phyloP scores from a whole-genome alignment of 192 early-diverging fungal species.

The Podila horticola region DNA sequence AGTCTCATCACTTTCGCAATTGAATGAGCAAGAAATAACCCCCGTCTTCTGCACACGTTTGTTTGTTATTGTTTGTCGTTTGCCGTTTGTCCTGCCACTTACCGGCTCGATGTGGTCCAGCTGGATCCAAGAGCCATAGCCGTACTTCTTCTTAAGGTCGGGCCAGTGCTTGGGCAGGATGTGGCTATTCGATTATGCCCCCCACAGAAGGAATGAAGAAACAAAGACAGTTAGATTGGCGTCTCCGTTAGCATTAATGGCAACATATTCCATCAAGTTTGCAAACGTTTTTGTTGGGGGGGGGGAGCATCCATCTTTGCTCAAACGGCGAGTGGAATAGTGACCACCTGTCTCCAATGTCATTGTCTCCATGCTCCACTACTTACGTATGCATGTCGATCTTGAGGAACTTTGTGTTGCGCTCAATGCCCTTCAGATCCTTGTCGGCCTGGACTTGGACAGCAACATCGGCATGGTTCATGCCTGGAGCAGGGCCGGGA shows the following conservation, averaged over 20 bases:
- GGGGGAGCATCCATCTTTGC: background rate
- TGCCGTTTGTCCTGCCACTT: background rate
- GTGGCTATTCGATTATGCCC: conserved; percentile 56
- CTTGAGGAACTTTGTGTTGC: conserved; percentile 56
- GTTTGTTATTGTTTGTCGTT: no score
- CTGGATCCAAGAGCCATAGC: conserved; percentile 62
- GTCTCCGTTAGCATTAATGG: no score
- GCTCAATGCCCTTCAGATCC: conserved; percentile 33
- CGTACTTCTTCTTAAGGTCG: conserved; percentile 69
- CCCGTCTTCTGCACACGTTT: no score
- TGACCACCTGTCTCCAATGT: background rate
- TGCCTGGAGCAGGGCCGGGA: conserved; percentile 25
- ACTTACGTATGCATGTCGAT: conserved; percentile 62
- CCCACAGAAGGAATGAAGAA: background rate
- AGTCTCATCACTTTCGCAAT: no score
- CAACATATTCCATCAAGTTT: no score
- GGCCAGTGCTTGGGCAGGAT: conserved; percentile 72
- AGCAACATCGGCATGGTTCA: conserved; percentile 49
- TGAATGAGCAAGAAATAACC: no score
- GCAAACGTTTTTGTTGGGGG: no score
- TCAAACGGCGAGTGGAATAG: background rate
- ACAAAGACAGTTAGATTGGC: background rate
- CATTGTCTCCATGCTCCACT: background rate
- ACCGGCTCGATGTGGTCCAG: conserved; percentile 53
- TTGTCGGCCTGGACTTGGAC: conserved; percentile 43